phyloP scores from a whole-genome alignment of 805 yeast genomes.

The Sugiyamaella qingdaonensis region DNA sequence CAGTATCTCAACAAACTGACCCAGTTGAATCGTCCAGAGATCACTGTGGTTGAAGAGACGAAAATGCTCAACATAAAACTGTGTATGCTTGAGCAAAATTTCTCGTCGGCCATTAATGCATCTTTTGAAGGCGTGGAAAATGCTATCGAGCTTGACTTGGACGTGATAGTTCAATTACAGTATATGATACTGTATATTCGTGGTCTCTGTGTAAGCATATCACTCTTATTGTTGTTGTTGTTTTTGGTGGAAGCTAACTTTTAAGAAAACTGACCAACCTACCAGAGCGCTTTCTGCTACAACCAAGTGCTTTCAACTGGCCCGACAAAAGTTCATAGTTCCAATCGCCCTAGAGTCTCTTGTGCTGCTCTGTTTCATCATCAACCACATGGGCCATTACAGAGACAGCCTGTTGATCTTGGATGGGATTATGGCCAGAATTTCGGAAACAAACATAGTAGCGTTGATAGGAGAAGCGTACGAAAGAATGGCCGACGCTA shows the following conservation, averaged over 20 bases:
- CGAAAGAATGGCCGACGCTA: conserved; percentile 32
- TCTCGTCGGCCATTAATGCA: conserved; percentile 21
- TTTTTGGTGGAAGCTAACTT: conserved; percentile 27
- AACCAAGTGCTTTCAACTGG: conserved; percentile 46
- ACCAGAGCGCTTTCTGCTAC: conserved; percentile 49
- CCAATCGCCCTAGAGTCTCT: conserved; percentile 46
- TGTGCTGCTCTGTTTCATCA: conserved; percentile 42
- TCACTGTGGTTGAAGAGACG: conserved; percentile 9
- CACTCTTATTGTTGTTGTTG: conserved; percentile 28
- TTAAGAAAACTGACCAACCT: conserved; percentile 31
- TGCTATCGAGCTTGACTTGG: conserved; percentile 46
- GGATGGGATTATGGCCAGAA: conserved; percentile 41
- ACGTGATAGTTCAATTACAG: conserved; percentile 45
- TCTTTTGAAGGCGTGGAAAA: conserved; percentile 46
- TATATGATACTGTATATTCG: conserved; percentile 43
- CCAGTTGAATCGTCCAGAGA: not conserved
- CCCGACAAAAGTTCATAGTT: conserved; percentile 45
- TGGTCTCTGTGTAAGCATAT: conserved; percentile 34
- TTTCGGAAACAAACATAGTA: conserved; percentile 39
- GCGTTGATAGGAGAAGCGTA: conserved; percentile 40
- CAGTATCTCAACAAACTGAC: conserved; percentile 10
- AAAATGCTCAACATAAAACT: conserved; percentile 26
- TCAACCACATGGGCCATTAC: conserved; percentile 39
- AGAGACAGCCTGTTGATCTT: conserved; percentile 45
- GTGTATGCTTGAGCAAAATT: conserved; percentile 13